Base-by-base conservation (phyloP, 2,329 filamentous ascomycete genomes). In the Aspergillus sergii region DNA sequence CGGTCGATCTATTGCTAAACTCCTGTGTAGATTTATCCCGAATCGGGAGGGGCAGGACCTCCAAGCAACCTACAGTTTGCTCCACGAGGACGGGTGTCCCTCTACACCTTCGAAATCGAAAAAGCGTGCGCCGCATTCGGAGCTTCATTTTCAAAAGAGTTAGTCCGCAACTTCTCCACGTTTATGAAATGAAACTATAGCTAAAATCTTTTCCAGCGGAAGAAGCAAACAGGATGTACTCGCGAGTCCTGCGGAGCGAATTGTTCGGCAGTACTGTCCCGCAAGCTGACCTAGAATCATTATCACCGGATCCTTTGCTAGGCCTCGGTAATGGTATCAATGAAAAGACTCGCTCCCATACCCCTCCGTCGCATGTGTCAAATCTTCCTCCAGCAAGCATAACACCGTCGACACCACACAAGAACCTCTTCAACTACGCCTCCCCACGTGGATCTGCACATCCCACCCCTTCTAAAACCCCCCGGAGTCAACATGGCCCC, bases 111-210 rank as follows among this genome's bases (percentile, higher is more conserved):
- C 93, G 4, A 92, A 89, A 75, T 87, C 91, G 63, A 93, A 92
- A 80, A 94, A 91, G 81, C 90, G 94, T 50, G 90, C 90, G 26
- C 92, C 93, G 11, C 91, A 96, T 75, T 92, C 92, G 58, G 95
- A 97, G 78, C 86, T 97, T 66, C 91, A 98, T 76, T 97, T 96
- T 68, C 95, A 99, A 76, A 94, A 89, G 78, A 95, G 93, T 94
- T 83, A 74, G 89, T 78, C 34, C 30, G 43, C 34, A 39, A 55
- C 50, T 7, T 9, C 75, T 56, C 34, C 21, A 59, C 26, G 12
- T 34, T 21, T 23, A 50, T 32, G 30, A 58, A 56, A 39, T 43
- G 30, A 48, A 53, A 48, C 23, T 32, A 30, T 46, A n/a, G 61
- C 69, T 72, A 53, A 68, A 36, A 60, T 48, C 58, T 21, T 48